These are phyloP conservation scores for Globisporangium uncinulatum DNA, from an alignment of 352 stramenopile species.

Conservation along the genomic window DNA sequence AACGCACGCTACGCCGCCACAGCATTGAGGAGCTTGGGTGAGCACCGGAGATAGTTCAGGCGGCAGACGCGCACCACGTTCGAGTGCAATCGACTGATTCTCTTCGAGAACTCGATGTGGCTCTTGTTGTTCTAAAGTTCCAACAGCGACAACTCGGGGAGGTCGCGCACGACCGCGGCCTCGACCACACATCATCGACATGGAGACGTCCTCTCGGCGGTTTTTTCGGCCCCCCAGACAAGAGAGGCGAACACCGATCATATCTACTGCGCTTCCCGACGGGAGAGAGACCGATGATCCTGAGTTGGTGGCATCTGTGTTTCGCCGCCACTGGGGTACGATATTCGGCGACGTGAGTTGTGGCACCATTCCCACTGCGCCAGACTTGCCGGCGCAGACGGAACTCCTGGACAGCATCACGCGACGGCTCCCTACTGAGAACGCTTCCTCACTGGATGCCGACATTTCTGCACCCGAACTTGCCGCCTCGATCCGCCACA, in stretches of 20 bases:
- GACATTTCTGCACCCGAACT: not conserved
- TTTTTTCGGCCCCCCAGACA: not conserved
- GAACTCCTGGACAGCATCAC: not conserved
- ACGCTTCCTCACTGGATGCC: not conserved
- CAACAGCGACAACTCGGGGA: not conserved
- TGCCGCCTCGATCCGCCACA: conserved; percentile 1
- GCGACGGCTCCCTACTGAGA: not conserved
- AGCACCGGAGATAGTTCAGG: not conserved
- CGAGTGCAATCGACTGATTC: not conserved
- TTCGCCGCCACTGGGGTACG: not conserved
- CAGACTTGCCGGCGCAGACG: no score
- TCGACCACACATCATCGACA: not conserved
- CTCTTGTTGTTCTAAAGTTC: not conserved
- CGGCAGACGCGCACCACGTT: not conserved
- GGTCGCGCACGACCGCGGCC: not conserved
- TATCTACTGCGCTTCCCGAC: not conserved
- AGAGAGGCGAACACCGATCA: not conserved
- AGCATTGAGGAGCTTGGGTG: not conserved
- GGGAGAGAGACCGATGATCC: not conserved
- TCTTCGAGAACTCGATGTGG: not conserved
- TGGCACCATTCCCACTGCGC: no score
- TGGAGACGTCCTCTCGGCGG: not conserved
- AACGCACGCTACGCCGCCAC: no score
- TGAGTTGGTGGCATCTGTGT: not conserved
- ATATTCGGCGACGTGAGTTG: conserved; percentile 1